Evolutionary conservation across 2,329 filamentous ascomycete genomes (phyloP), one percentile per base, ranked within the genome.

Genomic region (Fusarium acutatum): DNA sequence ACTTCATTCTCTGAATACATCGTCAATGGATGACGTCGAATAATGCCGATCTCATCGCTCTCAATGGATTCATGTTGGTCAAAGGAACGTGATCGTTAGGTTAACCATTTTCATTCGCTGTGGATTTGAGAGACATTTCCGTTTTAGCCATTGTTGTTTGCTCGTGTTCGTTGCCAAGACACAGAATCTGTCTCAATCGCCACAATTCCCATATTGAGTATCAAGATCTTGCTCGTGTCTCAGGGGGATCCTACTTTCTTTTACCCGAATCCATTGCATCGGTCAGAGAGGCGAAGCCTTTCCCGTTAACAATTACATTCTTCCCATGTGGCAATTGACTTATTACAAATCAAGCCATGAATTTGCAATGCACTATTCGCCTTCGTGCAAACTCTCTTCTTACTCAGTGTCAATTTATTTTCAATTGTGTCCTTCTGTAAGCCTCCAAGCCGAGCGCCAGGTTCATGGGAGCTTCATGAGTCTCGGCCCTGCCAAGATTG

Each of bases 61-160:
- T 41, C 17, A 43, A 40, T 22, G 56, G 26, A 11, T 38, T 30
- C 37, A 22, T 52, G 52, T 64, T 71, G 43, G 18, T 46, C 40
- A n/a, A 41, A 68, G 71, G 54, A 74, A 68, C 71, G 62, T 28
- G 71, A 74, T 73, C 67, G 50, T 59, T 62, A 49, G 58, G 56
- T 57, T 59, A 37, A 60, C 65, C 34, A 20, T 53, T 57, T 57
- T 47, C 43, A 46, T 60, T 32, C 24, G 22, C 26, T 60, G 20
- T 28, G 8, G 17, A 40, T 58, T 37, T 32, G 22, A 40, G 40
- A 67, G 40, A 44, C 30, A 43, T 46, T 58, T 60, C 54, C 37
- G 34, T 58, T 60, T 57, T 64, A 37, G 47, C 41, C 41, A 52
- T 57, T 7, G n/a, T 49, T 46, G 10, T 32, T 44, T 18, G n/a